Evolutionary conservation across 306 rosid genomes (phyloP).

Genomic region (Styphnolobium japonicum): DNA sequence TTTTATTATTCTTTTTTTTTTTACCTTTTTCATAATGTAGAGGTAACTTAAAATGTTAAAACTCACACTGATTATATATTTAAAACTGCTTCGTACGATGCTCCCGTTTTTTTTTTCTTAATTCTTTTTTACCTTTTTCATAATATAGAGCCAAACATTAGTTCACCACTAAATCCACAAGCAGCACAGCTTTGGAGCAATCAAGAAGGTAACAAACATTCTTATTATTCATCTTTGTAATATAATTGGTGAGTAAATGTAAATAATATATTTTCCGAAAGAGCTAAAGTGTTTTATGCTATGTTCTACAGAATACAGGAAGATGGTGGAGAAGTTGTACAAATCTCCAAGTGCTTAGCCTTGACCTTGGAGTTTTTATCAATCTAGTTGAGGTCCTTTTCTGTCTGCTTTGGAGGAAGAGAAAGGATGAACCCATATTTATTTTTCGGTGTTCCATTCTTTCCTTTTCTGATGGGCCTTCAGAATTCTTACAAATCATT

Average conservation of each 20-base stretch:
- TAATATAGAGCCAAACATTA: conserved; percentile 76
- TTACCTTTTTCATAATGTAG: conserved; percentile 29
- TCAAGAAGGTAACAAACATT: conserved; percentile 54
- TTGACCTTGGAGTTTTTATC: neutral
- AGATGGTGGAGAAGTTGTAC: conserved; percentile 93
- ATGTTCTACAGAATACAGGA: conserved; percentile 69
- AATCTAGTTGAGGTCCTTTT: neutral
- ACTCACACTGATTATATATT: neutral
- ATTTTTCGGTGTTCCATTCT: conserved; percentile 7
- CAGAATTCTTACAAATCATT: neutral
- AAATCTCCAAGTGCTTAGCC: conserved; percentile 56
- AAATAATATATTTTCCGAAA: neutral
- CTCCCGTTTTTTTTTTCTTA: neutral
- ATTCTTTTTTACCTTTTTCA: neutral
- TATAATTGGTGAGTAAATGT: neutral
- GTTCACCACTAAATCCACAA: conserved; percentile 76
- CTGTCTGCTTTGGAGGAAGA: conserved; percentile 21
- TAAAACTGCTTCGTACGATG: neutral
- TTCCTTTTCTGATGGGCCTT: conserved; percentile 14
- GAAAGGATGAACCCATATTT: conserved; percentile 16
- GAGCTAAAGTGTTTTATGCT: neutral
- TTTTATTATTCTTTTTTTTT: neutral
- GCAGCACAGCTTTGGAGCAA: conserved; percentile 75
- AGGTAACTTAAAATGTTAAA: too few relatives aligned
- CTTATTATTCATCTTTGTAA: neutral